Base-by-base conservation (phyloP, 2,329 filamentous ascomycete genomes). In the Cladophialophora chaetospira region DNA sequence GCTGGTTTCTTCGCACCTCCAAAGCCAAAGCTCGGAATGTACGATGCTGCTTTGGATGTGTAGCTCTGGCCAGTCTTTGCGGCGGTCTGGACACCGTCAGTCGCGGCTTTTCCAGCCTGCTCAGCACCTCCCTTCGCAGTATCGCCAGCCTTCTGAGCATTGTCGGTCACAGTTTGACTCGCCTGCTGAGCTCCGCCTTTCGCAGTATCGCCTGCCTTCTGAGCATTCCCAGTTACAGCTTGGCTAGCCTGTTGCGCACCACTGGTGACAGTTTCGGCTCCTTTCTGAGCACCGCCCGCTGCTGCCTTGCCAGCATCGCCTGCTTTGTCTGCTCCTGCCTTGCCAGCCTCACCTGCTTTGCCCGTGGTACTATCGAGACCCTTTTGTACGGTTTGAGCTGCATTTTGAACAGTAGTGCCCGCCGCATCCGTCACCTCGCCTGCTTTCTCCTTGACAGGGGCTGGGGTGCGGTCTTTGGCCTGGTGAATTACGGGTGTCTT, bases 401-500 rank as follows among this genome's bases (percentile, higher is more conserved):
- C 51, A 42, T 65, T 64, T 17, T 58, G 53, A 6, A 44, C 57
- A 1, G 57, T 60, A 2, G 62, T 61, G 6, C 60, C 57, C 5
- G 57, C 53, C 11, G 55, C 46, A 45, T 45, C 51, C 2, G 53
- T 46, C 13, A 56, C 60, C 6, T 60, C 54, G 5, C 33, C 48
- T 11, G 62, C 26, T n/a, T 15, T 31, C 17, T 56, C 35, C 23
- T 63, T 51, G 17, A 54, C 52, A 4, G 58, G 53, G 10, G 35
- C 55, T 4, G 60, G 60, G 6, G 51, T 56, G 15, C 56, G 54
- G 26, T 65, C 61, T 26, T 60, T 47, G 9, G 59, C 59, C 55
- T 65, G 59, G 11, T 64, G 53, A 11, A 65, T 57, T 40, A 63
- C 57, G 3, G 61, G 61, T 3, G 58, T 33, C 9, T 62, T 49